phyloP scores from a whole-genome alignment of 2,329 filamentous ascomycete genomes.

The Hypoxylon sp. region DNA sequence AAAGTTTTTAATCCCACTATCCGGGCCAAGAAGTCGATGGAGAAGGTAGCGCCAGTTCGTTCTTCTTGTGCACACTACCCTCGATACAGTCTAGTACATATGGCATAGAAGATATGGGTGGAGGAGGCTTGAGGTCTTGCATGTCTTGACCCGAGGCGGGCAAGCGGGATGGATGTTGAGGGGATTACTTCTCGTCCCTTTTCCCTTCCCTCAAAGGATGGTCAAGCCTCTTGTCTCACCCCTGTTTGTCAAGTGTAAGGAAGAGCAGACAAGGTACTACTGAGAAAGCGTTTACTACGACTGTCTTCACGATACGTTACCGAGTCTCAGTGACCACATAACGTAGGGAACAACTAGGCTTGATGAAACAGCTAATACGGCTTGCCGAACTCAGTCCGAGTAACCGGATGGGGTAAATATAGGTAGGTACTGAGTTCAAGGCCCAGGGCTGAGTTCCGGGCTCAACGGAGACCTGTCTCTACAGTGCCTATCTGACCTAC shows the following conservation, averaged over 20 bases:
- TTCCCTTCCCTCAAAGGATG: slow-evolving; percentile 23
- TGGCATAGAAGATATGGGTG: slow-evolving; percentile 27
- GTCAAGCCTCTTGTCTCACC: slow-evolving; percentile 44
- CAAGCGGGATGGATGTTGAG: slow-evolving; percentile 42
- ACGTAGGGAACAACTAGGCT: slow-evolving; percentile 19
- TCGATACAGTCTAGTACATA: slow-evolving; percentile 42
- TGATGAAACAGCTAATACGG: slow-evolving; percentile 39
- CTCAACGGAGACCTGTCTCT: slow-evolving; percentile 5
- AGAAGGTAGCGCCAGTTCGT: slow-evolving; percentile 33
- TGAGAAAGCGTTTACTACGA: slow-evolving; percentile 22
- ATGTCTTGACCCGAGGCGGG: slow-evolving; percentile 25
- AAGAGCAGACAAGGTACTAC: slow-evolving; percentile 35
- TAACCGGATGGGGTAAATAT: slow-evolving; percentile 36
- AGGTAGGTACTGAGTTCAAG: slow-evolving; percentile 10
- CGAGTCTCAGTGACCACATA: slow-evolving; percentile 12
- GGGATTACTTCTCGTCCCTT: slow-evolving; percentile 32
- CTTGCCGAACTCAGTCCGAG: slow-evolving; percentile 38
- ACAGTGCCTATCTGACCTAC: slow-evolving; percentile 2
- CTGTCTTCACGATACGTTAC: slow-evolving; percentile 25
- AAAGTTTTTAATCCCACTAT: slow-evolving; percentile 38
- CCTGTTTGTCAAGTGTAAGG: slow-evolving; percentile 27
- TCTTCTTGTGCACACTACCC: slow-evolving; percentile 37
- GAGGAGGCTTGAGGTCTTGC: slow-evolving; percentile 25
- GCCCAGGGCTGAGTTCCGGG: slow-evolving; percentile 25
- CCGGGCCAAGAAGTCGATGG: slow-evolving; percentile 36